Conservation (phyloP, 768 basidiomycete genomes). For the Suillus decipiens region DNA sequence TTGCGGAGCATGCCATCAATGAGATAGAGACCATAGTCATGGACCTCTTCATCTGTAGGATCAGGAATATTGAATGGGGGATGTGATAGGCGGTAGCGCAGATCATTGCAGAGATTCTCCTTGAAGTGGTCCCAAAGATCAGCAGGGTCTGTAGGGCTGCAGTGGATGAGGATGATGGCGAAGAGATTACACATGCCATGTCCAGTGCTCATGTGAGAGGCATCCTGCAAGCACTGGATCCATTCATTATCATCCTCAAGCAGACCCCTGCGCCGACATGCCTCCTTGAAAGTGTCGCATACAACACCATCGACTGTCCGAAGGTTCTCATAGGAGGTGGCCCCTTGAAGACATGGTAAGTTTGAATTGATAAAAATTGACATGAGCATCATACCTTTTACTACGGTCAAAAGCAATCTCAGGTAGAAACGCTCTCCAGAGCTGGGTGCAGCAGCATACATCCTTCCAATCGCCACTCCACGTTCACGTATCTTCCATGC, state of each 20-base stretch:
- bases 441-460: too few species aligned
- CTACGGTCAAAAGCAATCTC: too few species aligned
- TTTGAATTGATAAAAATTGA: too few species aligned
- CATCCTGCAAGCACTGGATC: slow-evolving; percentile 43
- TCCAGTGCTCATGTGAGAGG: slow-evolving; percentile 40
- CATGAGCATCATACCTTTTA: too few species aligned
- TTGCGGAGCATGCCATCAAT: slow-evolving; percentile 30
- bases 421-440: too few species aligned
- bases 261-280: slow-evolving; percentile 43
- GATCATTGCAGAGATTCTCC: slow-evolving; percentile 43
- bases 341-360: too few species aligned
- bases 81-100: slow-evolving; percentile 23
- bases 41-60: slow-evolving; percentile 34
- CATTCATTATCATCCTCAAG: slow-evolving; percentile 53
- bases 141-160: slow-evolving; percentile 34
- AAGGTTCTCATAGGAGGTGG: too few species aligned
- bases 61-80: slow-evolving; percentile 9
- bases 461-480: too few species aligned
- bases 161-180: slow-evolving; percentile 39
- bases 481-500: too few species aligned
- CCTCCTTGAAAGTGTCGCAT: slow-evolving; percentile 38
- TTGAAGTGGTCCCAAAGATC: slow-evolving; percentile 39
- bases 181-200: slow-evolving; percentile 38
- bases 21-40: slow-evolving; percentile 45
- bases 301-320: slow-evolving; percentile 19